Evolutionary conservation across 805 yeast genomes (phyloP).

Genomic region (Saccharomycopsis microspora): DNA sequence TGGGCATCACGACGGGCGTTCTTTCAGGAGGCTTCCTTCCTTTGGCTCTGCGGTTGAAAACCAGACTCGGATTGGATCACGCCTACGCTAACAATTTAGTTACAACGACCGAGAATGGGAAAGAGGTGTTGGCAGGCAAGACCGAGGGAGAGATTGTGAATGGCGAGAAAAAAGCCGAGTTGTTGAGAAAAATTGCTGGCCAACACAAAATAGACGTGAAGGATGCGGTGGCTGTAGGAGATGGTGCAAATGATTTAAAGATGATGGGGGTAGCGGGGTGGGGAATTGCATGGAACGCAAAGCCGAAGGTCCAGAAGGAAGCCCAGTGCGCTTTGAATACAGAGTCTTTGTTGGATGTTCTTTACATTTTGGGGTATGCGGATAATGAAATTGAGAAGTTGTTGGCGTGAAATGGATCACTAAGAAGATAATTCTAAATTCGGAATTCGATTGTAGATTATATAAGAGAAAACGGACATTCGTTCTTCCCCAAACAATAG

Average conservation of each 20-base stretch:
- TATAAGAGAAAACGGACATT: too few relatives aligned
- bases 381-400: slow-evolving; percentile 39
- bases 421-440: too few relatives aligned
- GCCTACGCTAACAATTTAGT: slow-evolving; percentile 73
- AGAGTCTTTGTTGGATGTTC: slow-evolving; percentile 56
- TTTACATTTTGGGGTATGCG: slow-evolving; percentile 69
- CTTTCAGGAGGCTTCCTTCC: slow-evolving; percentile 93
- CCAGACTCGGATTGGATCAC: slow-evolving; percentile 61
- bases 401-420: neutral
- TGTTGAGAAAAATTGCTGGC: slow-evolving; percentile 49
- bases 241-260: slow-evolving; percentile 90
- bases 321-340: slow-evolving; percentile 83
- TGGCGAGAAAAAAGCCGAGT: slow-evolving; percentile 70
- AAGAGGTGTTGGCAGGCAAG: slow-evolving; percentile 53
- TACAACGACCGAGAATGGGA: slow-evolving; percentile 33
- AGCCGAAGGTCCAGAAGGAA: slow-evolving; percentile 73
- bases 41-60: slow-evolving; percentile 66
- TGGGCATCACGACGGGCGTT: slow-evolving; percentile 70
- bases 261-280: slow-evolving; percentile 91
- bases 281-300: slow-evolving; percentile 97
- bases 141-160: slow-evolving; percentile 78
- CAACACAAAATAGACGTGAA: slow-evolving; percentile 39
- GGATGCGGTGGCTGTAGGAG: slow-evolving; percentile 78
- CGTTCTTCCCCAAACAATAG: too few relatives aligned
- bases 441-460: too few relatives aligned